Evolutionary conservation across 2,329 filamentous ascomycete genomes (phyloP), one percentile per base, ranked within the genome.

Genomic region (Colletotrichum coccodes): DNA sequence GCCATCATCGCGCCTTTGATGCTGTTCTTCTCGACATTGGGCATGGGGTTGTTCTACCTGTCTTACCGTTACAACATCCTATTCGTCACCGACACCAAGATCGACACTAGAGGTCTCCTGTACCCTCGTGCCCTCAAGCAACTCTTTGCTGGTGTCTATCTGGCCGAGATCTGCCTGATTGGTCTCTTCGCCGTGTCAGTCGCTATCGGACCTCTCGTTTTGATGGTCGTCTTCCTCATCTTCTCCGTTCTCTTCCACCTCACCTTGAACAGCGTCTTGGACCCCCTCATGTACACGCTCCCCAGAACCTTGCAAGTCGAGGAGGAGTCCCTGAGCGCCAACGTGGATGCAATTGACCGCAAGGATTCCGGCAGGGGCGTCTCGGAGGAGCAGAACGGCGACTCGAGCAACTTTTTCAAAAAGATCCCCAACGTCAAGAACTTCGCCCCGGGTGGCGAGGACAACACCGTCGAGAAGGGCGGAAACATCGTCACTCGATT

Each of bases 111-210:
- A 75, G 95, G 96, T 56, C 89, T 95, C 26, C 90, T 94, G 75
- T 98, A 97, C 77, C 92, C 94, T 1, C 92, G 94, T 28, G 95
- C 94, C 6, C 86, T 98, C 49, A 94, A 97, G 83, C 95, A 98
- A 70, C 87, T 96, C 36, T 89, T 95, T 49, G 89, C 91, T 2
- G 94, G 94, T 60, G 85, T 96, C 54, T 97, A 97, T 79, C 83
- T 97, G 16, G 89, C 91, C 1, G 90, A 95, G 74, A 81, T 95
- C 63, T 95, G 92, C 78, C 83, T 97, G 73, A 89, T 97, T 71
- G 94, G 94, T 60, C 86, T 97, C 42, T 96, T 97, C 76, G 89
- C 88, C 49, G 89, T 95, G 64, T 88, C 88, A 82, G 81, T 84
- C 60, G 87, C 89, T 1, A 76, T 90, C 14, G 92, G 92, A 1